Evolutionary conservation across 1,139 yeast genomes (phyloP).

Genomic region (Debaryomyces subglobosus): DNA sequence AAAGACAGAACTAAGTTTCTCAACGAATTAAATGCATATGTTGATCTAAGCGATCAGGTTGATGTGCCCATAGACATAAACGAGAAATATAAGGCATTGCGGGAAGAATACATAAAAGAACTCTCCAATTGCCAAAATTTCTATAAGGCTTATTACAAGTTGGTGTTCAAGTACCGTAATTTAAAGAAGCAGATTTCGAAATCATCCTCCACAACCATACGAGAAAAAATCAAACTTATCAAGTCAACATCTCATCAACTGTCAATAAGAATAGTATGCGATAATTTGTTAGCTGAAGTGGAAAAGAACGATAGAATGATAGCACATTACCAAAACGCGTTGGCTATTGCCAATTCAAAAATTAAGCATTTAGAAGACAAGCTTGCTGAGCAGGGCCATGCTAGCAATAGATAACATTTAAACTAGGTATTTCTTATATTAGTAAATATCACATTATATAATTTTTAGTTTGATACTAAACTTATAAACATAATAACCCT

Average conservation of each 20-base stretch:
- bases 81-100: slow-evolving; percentile 32
- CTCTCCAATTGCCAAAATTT: slow-evolving; percentile 31
- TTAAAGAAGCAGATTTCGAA: slow-evolving; percentile 26
- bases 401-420: background rate
- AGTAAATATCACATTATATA: slow-evolving; percentile 3
- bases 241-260: slow-evolving; percentile 26
- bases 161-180: slow-evolving; percentile 44
- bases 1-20: slow-evolving; percentile 26
- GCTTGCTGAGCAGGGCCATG: slow-evolving; percentile 5
- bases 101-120: slow-evolving; percentile 36
- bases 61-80: slow-evolving; percentile 12
- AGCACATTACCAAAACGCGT: slow-evolving; percentile 13
- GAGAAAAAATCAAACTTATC: slow-evolving; percentile 28
- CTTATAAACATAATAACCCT: slow-evolving; percentile 37
- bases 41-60: slow-evolving; percentile 21
- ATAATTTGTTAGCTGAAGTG: slow-evolving; percentile 26
- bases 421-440: background rate
- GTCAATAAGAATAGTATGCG: slow-evolving; percentile 26
- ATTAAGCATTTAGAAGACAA: slow-evolving; percentile 18
- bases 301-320: slow-evolving; percentile 16
- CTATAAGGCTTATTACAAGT: slow-evolving; percentile 41
- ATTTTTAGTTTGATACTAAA: background rate
- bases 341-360: slow-evolving; percentile 17
- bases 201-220: slow-evolving; percentile 15
- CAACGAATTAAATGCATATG: slow-evolving; percentile 23